These are phyloP conservation scores for Penicillium arizonense DNA, from an alignment of 495 filamentous ascomycete genomes.

Conservation along the genomic window DNA sequence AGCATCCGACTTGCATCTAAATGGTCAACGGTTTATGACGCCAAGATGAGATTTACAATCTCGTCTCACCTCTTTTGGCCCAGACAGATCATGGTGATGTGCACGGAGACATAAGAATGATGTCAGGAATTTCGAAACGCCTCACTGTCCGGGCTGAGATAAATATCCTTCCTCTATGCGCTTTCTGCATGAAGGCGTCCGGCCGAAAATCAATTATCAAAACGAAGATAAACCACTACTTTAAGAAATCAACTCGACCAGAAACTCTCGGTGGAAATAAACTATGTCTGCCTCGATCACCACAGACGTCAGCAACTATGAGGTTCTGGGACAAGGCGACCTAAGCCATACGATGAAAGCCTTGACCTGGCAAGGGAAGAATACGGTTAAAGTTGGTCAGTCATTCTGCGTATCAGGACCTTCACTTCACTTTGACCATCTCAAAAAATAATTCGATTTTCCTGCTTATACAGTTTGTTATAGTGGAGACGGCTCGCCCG, in stretches of 20 bases:
- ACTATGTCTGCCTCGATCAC: constrained; percentile 11
- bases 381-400: constrained; percentile 18
- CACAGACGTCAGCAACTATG: constrained; percentile 13
- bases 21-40: background rate
- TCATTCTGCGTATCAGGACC: constrained; percentile 2
- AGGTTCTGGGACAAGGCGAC: constrained; percentile 4
- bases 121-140: constrained; percentile 1
- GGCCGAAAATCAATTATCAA: background rate
- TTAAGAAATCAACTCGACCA: constrained; percentile 1
- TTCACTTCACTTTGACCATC: background rate
- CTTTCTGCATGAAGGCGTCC: background rate
- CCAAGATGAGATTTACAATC: background rate
- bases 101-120: constrained; percentile 1
- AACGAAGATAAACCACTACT: constrained; percentile 10
- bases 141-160: constrained; percentile 1
- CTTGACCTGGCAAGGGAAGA: constrained; percentile 20
- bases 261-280: constrained; percentile 4
- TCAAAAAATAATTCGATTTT: background rate
- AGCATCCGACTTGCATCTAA: no score
- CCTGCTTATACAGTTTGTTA: constrained; percentile 7
- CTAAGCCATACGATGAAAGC: constrained; percentile 13
- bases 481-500: constrained; percentile 58
- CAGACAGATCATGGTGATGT: constrained; percentile 2
- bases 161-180: background rate
- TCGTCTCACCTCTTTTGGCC: background rate